A percentile compares a stretch with the other conserved stretches of the same genome.
Conservation (phyloP, 1,139 yeast genomes). For the Pichia sp. region DNA sequence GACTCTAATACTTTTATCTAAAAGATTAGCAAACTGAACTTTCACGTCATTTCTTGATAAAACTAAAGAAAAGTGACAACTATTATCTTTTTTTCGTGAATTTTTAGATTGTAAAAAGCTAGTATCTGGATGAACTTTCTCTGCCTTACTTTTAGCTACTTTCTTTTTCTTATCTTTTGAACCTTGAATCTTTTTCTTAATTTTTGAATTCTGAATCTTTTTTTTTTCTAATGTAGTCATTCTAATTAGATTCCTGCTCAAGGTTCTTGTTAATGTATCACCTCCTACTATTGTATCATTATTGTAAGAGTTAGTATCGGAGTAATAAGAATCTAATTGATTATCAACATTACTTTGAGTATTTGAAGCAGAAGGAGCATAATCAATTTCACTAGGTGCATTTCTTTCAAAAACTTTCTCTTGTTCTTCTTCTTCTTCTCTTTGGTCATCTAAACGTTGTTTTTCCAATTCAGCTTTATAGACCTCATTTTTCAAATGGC, state of each 20-base stretch:
- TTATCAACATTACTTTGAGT: no score
- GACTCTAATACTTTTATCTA: conserved; percentile 62
- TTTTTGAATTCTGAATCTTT: background rate
- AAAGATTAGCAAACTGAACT: conserved; percentile 53
- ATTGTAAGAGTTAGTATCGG: no score
- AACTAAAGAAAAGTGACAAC: conserved; percentile 23
- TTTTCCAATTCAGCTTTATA: conserved; percentile 9
- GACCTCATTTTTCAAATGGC: conserved; percentile 20
- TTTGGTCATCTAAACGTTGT: background rate
- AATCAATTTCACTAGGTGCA: no score
- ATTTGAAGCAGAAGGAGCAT: no score
- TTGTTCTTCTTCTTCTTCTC: conserved; percentile 4
- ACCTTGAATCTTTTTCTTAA: background rate
- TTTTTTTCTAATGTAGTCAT: background rate
- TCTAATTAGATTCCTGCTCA: background rate
- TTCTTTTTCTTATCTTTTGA: background rate
- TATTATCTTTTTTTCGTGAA: no score
- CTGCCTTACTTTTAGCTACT: background rate
- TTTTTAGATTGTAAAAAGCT: no score
- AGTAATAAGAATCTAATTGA: no score
- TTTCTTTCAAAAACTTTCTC: conserved; percentile 1
- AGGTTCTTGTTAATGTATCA: background rate
- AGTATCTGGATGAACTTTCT: no score
- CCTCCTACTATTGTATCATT: background rate
- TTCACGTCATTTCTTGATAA: conserved; percentile 25